Percentiles rank a stretch among this genome's conserved stretches.
Conservation (phyloP, 2,329 filamentous ascomycete species). For the Penicillium corylophilum region DNA sequence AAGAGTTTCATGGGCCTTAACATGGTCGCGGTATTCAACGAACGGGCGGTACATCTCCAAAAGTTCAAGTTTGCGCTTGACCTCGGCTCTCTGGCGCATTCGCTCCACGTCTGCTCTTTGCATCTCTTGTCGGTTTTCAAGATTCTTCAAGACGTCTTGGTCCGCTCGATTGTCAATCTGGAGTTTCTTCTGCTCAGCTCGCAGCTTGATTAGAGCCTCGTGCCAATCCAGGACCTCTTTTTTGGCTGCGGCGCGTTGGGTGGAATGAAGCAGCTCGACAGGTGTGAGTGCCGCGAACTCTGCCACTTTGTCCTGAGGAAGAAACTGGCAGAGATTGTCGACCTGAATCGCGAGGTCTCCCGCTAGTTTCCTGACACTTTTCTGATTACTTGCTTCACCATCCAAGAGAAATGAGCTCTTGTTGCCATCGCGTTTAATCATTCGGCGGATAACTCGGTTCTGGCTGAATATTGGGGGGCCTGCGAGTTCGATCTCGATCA, state of each 20-base stretch:
- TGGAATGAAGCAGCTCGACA: slow-evolving; percentile 78
- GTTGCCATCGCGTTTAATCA: slow-evolving; percentile 79
- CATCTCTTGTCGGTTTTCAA: slow-evolving; percentile 71
- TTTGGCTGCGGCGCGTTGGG: slow-evolving; percentile 82
- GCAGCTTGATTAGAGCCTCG: slow-evolving; percentile 67
- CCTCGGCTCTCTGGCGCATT: slow-evolving; percentile 70
- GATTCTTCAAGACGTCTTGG: slow-evolving; percentile 61
- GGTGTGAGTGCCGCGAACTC: slow-evolving; percentile 86
- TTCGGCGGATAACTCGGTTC: slow-evolving; percentile 73
- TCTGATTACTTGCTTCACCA: slow-evolving; percentile 59
- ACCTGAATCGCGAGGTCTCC: slow-evolving; percentile 82
- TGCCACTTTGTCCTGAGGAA: slow-evolving; percentile 92
- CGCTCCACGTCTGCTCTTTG: slow-evolving; percentile 81
- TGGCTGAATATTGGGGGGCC: slow-evolving; percentile 52
- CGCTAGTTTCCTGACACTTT: slow-evolving; percentile 66
- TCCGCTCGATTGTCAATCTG: slow-evolving; percentile 60
- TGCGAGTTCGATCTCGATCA: slow-evolving; percentile 88
- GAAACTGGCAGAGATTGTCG: slow-evolving; percentile 95
- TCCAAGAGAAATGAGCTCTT: slow-evolving; percentile 77
- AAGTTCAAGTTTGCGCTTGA: slow-evolving; percentile 63
- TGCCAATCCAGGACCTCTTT: slow-evolving; percentile 79
- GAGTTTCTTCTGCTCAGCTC: slow-evolving; percentile 66
- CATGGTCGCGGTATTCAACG: slow-evolving; percentile 61
- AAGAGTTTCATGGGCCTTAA: slow-evolving; percentile 48
- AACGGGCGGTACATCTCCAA: slow-evolving; percentile 67